Evolutionary conservation across 179 eudicot species (phyloP).

Genomic region (Heliamphora pulchella): DNA sequence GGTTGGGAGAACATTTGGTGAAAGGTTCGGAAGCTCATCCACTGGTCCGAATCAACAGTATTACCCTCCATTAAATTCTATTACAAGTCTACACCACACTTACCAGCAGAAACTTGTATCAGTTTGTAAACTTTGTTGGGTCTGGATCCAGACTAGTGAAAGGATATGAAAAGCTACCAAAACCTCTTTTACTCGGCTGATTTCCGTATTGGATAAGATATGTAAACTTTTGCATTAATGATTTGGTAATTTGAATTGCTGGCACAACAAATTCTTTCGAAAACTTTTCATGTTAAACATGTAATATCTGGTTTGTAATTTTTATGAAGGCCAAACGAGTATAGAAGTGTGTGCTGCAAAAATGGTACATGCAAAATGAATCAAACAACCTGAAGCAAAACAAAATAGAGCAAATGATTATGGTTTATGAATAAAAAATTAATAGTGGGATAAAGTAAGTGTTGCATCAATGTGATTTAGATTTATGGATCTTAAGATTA

Average conservation of each 20-base stretch:
- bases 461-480: no score
- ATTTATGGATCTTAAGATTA: no score
- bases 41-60: conserved; percentile 17
- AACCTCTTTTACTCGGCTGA: not conserved
- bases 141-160: not conserved
- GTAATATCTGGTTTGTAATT: no score
- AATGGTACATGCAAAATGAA: no score
- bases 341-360: no score
- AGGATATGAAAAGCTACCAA: not conserved
- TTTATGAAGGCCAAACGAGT: no score
- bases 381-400: no score
- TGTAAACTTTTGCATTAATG: not conserved
- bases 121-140: not conserved
- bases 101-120: not conserved
- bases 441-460: no score
- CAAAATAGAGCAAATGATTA: no score
- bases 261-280: no score
- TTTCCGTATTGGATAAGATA: not conserved
- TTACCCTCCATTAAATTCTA: not conserved
- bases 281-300: no score
- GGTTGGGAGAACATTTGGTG: conserved; percentile 42
- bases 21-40: conserved; percentile 71
- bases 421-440: no score
- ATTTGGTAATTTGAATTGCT: not conserved
- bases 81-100: not conserved